phyloP scores from a whole-genome alignment of 2,329 filamentous ascomycete genomes.

The Pseudogymnoascus sp. region DNA sequence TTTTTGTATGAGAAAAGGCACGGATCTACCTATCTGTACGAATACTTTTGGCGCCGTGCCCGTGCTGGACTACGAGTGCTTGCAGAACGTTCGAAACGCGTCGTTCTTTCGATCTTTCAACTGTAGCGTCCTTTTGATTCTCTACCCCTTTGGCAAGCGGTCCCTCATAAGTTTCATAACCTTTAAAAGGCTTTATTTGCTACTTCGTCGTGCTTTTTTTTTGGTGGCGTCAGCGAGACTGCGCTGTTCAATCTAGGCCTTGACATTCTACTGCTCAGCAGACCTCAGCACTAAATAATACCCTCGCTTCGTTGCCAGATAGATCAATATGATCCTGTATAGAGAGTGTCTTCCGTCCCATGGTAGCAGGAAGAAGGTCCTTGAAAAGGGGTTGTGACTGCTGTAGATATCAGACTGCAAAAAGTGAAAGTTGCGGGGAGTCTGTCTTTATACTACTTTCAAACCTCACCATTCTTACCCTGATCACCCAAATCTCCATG shows the following conservation, averaged over 20 bases:
- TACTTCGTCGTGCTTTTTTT: too few relatives aligned
- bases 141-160: slow-evolving; percentile 1
- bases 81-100: background rate
- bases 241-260: too few relatives aligned
- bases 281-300: too few relatives aligned
- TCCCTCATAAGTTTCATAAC: background rate
- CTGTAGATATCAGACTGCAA: background rate
- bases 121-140: background rate
- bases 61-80: too few relatives aligned
- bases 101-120: slow-evolving; percentile 6
- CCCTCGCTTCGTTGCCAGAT: too few relatives aligned
- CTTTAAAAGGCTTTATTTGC: too few relatives aligned
- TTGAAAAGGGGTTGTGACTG: background rate
- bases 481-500: background rate
- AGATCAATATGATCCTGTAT: too few relatives aligned
- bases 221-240: too few relatives aligned
- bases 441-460: background rate
- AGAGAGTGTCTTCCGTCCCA: background rate
- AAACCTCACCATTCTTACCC: background rate
- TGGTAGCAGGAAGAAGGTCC: background rate
- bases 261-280: too few relatives aligned
- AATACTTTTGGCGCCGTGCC: too few relatives aligned
- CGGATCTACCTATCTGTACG: too few relatives aligned
- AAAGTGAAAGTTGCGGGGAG: background rate
- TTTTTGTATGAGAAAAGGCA: too few relatives aligned